Evolutionary conservation across 108 stramenopile species (phyloP).

Genomic region (Seminavis robusta): DNA sequence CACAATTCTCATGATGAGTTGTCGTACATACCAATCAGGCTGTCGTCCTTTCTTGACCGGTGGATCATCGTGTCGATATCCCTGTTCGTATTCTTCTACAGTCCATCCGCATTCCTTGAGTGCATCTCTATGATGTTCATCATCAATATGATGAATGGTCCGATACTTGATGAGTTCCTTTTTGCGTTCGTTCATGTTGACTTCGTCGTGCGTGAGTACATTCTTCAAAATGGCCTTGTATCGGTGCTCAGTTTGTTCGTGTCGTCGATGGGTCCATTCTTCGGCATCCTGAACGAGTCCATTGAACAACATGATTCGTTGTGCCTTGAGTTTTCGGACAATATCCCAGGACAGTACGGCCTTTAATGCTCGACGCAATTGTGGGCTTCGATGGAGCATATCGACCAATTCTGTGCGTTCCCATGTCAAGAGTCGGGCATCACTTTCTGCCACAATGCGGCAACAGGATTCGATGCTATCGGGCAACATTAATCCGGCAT

Average conservation of each 20-base stretch:
- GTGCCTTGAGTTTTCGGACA: slow-evolving; percentile 79
- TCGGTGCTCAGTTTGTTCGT: slow-evolving; percentile 68
- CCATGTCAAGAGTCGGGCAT: slow-evolving; percentile 53
- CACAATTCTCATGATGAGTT: no score
- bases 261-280: slow-evolving; percentile 66
- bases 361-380: slow-evolving; percentile 56
- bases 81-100: slow-evolving; percentile 56
- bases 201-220: slow-evolving; percentile 46
- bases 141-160: slow-evolving; percentile 76
- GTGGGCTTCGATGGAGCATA: slow-evolving; percentile 46
- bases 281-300: slow-evolving; percentile 54
- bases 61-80: slow-evolving; percentile 13
- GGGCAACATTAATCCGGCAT: slow-evolving; percentile 68
- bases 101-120: slow-evolving; percentile 64
- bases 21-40: no score
- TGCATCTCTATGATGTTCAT: slow-evolving; percentile 34
- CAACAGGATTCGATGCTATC: slow-evolving; percentile 69
- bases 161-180: slow-evolving; percentile 65
- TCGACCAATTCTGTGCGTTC: slow-evolving; percentile 65
- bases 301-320: slow-evolving; percentile 51
- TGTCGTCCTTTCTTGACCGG: no score
- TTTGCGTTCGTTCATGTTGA: slow-evolving; percentile 43
- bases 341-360: slow-evolving; percentile 81
- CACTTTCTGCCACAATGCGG: slow-evolving; percentile 43
- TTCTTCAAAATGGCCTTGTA: slow-evolving; percentile 73